Evolutionary conservation across 2,329 filamentous ascomycete species (phyloP).

Genomic region (Alternaria ethzedia): DNA sequence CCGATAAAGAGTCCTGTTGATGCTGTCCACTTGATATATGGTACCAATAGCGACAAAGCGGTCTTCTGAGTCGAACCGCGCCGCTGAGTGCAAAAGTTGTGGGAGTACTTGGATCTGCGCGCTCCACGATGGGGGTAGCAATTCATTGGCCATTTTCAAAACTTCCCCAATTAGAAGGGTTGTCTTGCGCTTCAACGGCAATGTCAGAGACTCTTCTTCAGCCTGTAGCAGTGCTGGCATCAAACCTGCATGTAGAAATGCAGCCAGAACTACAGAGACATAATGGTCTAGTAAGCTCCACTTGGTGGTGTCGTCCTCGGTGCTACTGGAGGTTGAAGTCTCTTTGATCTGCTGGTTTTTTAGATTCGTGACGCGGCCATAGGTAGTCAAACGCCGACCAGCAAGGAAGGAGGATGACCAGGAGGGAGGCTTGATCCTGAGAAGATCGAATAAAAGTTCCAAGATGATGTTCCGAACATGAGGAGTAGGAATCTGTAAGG

Average conservation of each 20-base stretch:
- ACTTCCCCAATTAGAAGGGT: constrained; percentile 91
- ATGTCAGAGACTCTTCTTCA: constrained; percentile 71
- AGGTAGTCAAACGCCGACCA: constrained; percentile 89
- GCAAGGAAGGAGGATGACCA: constrained; percentile 97
- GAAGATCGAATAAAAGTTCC: constrained; percentile 80
- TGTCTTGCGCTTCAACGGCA: constrained; percentile 81
- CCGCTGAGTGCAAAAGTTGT: constrained; percentile 78
- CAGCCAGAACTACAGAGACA: constrained; percentile 83
- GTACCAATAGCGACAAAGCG: constrained; percentile 85
- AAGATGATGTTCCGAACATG: constrained; percentile 76
- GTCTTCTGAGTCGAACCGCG: constrained; percentile 72
- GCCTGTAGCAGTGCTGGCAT: constrained; percentile 61
- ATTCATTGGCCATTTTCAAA: constrained; percentile 83
- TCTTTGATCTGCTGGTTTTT: constrained; percentile 66
- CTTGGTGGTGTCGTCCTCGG: constrained; percentile 68
- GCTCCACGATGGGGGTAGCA: constrained; percentile 83
- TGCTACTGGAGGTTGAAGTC: constrained; percentile 67
- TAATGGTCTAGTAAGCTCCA: constrained; percentile 91
- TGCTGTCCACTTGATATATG: constrained; percentile 97
- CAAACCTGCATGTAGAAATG: constrained; percentile 82
- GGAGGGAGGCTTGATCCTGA: constrained; percentile 89
- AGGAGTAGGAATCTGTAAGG: constrained; percentile 64
- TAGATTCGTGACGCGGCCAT: constrained; percentile 89
- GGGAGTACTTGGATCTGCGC: constrained; percentile 86
- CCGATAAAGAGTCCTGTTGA: constrained; percentile 88